Evolutionary conservation across 2,329 filamentous ascomycete genomes (phyloP).

Genomic region (Cladosporium colombiae): DNA sequence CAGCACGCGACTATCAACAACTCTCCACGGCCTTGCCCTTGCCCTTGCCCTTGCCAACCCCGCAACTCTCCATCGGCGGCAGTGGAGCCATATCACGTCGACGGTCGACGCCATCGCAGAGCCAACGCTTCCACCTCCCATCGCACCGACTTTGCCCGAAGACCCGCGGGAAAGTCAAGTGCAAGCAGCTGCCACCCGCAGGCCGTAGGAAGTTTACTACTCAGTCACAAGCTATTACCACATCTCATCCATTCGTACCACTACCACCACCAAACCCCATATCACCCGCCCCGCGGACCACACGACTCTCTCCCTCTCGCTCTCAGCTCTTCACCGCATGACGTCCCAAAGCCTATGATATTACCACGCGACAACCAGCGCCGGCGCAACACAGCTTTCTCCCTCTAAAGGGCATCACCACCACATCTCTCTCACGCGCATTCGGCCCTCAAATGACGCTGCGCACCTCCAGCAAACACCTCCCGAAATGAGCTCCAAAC

Average conservation of each 20-base stretch:
- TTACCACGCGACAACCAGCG: conserved; percentile 9
- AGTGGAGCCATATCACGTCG: conserved; percentile 9
- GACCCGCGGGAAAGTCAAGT: neutral
- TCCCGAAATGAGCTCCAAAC: neutral
- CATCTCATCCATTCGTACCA: neutral
- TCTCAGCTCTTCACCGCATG: conserved; percentile 9
- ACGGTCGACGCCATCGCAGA: neutral
- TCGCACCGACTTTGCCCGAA: conserved; percentile 7
- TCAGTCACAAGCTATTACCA: conserved; percentile 1
- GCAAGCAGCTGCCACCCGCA: neutral
- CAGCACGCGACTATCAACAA: neutral
- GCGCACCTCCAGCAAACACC: conserved; percentile 3
- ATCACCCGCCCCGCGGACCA: neutral
- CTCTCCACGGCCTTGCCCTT: neutral
- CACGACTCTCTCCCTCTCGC: neutral
- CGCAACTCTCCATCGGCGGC: neutral
- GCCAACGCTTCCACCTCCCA: neutral
- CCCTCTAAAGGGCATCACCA: neutral
- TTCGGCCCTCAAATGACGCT: conserved; percentile 16
- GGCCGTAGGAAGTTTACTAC: neutral
- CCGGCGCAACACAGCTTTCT: conserved; percentile 11
- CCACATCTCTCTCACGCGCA: conserved; percentile 5
- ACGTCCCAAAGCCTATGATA: conserved; percentile 12
- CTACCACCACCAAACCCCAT: neutral
- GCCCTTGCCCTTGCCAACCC: neutral